Base-by-base conservation (phyloP, 805 yeast genomes). In the Zygoascus biomembranicola region DNA sequence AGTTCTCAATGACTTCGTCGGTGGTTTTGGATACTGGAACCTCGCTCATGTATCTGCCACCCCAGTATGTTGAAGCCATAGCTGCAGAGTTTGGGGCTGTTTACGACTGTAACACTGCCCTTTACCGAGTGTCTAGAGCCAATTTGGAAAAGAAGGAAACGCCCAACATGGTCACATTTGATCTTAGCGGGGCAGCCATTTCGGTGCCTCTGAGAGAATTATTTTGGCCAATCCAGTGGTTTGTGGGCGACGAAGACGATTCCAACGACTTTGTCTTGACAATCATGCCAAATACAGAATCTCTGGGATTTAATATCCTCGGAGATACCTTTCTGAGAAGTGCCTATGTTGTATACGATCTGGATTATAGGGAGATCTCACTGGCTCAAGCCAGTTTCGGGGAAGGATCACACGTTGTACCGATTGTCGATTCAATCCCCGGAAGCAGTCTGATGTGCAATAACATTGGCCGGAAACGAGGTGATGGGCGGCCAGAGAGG, bases 251-350 rank as follows among this genome's bases (percentile, higher is more conserved):
- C n/a, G 47, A 49, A 9, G 52, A 41, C 8, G 52, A 28, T 51
- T 19, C 43, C 11, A 20, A 49, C 44, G 51, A 52, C 37, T 57
- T 52, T 32, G 59, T 48, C 5, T 39, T 59, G 20, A 50, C 57
- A 13, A 47, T 55, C 43, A 41, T 54, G 51, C 55, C 56, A n/a
- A 57, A 52, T 51, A 39, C 55, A 19, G 54, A 59, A 32, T 19
- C 62, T 31, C 31, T 53, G 2, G 59, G 59, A 20, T 53, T 50
- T 43, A 57, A 57, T 41, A 50, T 59, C 32, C 63, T 80, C 16
- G 92, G 90, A 20, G 88, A 82, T 63, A 73, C 76, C 51, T 77
- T 85, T 63, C 69, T 85, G 55, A 73, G 85, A 54, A 74, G 77
- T 42, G 84, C 83, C 5, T 85, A 85, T 63, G 75, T 80, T 20